Conservation (phyloP, 176 grass and related monocot species). For the Hsuehochloa calcarea region DNA sequence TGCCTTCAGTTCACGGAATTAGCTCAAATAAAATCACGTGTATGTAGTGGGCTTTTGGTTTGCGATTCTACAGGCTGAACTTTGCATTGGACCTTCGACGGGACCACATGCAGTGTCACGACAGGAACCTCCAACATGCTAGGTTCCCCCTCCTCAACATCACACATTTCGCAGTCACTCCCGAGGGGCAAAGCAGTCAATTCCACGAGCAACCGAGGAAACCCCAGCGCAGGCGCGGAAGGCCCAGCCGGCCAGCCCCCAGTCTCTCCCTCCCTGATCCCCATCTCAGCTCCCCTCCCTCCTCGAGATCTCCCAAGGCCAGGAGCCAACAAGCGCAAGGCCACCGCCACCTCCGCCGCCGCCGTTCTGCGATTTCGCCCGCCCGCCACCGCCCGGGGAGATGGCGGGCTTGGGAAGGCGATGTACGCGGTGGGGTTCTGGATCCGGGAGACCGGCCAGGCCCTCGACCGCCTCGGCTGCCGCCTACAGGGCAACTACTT, state of each 20-base stretch:
- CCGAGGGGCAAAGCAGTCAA: constrained; percentile 19
- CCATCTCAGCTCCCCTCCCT: neutral
- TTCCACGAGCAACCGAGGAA: neutral
- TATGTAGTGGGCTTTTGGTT: no score
- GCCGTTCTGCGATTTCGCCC: constrained; percentile 2
- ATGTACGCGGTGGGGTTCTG: constrained; percentile 96
- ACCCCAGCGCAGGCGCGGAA: constrained; percentile 3
- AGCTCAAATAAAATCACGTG: no score
- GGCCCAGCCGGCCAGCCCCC: neutral
- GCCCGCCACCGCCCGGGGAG: constrained; percentile 22
- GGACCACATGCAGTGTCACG: neutral
- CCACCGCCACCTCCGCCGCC: neutral
- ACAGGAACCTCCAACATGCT: neutral
- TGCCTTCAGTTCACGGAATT: no score
- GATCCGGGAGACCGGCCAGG: constrained; percentile 96
- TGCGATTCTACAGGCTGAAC: no score
- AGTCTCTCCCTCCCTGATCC: neutral
- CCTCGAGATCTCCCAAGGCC: constrained; percentile 46
- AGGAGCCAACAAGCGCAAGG: constrained; percentile 27
- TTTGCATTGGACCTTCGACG: no score
- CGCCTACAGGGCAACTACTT: constrained; percentile 95
- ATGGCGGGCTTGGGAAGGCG: constrained; percentile 75
- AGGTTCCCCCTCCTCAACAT: neutral
- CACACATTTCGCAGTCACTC: neutral
- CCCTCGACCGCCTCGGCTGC: constrained; percentile 85